These are phyloP conservation scores for Scalesia atractyloides DNA, from an alignment of 129 eudicot genomes.

Conservation along the genomic window DNA sequence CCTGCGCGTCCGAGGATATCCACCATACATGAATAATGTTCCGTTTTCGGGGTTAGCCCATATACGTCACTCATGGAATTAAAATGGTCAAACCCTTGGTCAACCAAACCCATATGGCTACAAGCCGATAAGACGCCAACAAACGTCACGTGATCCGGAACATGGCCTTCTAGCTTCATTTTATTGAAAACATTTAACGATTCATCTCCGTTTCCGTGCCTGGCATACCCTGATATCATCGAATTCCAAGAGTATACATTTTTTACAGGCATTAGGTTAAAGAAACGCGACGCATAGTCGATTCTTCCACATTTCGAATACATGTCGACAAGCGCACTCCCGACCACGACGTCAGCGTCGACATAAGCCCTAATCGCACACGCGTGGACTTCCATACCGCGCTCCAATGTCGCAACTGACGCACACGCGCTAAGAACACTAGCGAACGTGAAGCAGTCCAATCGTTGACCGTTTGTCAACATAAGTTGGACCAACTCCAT, in stretches of 20 bases:
- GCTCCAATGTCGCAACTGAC: slow-evolving; percentile 90
- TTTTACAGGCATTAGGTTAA: slow-evolving; percentile 55
- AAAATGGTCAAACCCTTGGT: slow-evolving; percentile 63
- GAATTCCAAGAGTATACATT: slow-evolving; percentile 91
- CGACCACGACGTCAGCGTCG: slow-evolving; percentile 81
- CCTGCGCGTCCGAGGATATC: slow-evolving; percentile 95
- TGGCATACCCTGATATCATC: slow-evolving; percentile 91
- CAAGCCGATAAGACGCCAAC: slow-evolving; percentile 91
- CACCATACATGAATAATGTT: slow-evolving; percentile 91
- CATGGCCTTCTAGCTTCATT: slow-evolving; percentile 62
- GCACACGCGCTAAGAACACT: slow-evolving; percentile 97
- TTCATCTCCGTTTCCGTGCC: slow-evolving; percentile 77
- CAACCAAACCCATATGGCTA: slow-evolving; percentile 86
- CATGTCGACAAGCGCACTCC: slow-evolving; percentile 90
- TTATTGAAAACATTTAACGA: slow-evolving; percentile 52
- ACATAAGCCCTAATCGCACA: slow-evolving; percentile 73
- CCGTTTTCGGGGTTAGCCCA: slow-evolving; percentile 65
- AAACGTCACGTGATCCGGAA: slow-evolving; percentile 87
- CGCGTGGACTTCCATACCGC: slow-evolving; percentile 95
- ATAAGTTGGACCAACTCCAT: slow-evolving; percentile 69
- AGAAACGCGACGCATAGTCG: slow-evolving; percentile 74
- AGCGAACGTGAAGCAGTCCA: slow-evolving; percentile 84
- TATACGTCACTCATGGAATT: slow-evolving; percentile 70
- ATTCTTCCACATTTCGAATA: slow-evolving; percentile 90
- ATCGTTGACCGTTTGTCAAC: slow-evolving; percentile 65